phyloP scores from a whole-genome alignment of 305 asterid species.

The Fraxinus sp. region DNA sequence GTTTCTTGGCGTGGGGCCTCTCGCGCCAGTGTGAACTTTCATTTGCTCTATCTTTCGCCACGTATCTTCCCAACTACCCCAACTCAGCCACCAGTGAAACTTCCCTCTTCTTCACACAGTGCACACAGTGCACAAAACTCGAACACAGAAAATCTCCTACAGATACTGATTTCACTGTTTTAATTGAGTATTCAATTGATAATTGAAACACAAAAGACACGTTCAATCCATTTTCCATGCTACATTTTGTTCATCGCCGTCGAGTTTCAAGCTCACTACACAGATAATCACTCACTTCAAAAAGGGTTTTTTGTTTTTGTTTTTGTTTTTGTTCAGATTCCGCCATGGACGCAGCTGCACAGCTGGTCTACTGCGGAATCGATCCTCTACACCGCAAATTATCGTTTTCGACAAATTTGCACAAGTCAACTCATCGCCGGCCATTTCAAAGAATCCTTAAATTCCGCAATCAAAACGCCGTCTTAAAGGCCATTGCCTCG shows the following conservation, averaged over 20 bases:
- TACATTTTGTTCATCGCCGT: neutral
- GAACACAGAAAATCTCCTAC: neutral
- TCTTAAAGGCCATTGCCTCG: conserved; percentile 73
- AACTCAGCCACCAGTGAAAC: conserved; percentile 1
- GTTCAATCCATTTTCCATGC: neutral
- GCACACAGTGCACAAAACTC: conserved; percentile 7
- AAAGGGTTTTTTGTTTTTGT: neutral
- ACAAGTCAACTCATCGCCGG: conserved; percentile 18
- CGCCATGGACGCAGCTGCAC: conserved; percentile 82
- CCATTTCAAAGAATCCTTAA: conserved; percentile 25
- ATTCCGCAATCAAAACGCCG: conserved; percentile 24
- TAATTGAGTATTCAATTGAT: conserved; percentile 5
- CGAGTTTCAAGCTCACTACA: neutral
- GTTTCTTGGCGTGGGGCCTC: conserved; percentile 35
- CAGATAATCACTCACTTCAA: neutral
- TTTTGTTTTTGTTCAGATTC: conserved; percentile 21
- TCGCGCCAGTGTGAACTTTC: conserved; percentile 41
- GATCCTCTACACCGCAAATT: conserved; percentile 46
- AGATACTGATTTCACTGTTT: neutral
- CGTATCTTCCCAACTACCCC: conserved; percentile 32
- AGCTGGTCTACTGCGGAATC: conserved; percentile 66
- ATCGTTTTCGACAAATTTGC: conserved; percentile 26
- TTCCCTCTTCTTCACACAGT: neutral
- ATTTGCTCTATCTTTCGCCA: conserved; percentile 44
- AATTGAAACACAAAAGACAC: neutral